Conservation (phyloP, 2,329 filamentous ascomycete genomes). For the Penicillium fuscoglaucum region DNA sequence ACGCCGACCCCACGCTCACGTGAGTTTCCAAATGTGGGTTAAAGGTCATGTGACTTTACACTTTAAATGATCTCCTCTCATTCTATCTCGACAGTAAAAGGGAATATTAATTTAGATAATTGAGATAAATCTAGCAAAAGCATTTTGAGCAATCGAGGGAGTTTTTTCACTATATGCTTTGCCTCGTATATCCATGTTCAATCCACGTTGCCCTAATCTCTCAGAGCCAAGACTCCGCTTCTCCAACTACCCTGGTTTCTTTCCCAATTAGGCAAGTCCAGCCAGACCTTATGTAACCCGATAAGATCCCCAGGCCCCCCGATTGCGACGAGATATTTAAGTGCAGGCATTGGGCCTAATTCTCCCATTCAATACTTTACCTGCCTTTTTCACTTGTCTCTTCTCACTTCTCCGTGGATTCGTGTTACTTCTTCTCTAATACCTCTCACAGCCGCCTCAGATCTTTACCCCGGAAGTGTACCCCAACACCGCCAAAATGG, state of each 20-base stretch:
- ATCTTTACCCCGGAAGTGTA: background rate
- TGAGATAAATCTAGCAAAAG: background rate
- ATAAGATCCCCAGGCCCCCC: slow-evolving; percentile 15
- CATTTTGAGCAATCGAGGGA: no score
- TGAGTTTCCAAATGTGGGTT: slow-evolving; percentile 13
- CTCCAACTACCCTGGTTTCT: slow-evolving; percentile 6
- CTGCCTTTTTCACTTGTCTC: background rate
- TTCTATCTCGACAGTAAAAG: no score
- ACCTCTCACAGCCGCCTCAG: background rate
- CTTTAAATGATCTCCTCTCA: background rate
- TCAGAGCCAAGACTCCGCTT: background rate
- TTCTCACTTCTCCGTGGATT: background rate
- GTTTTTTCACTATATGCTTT: background rate
- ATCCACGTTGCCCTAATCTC: background rate
- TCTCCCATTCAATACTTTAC: background rate
- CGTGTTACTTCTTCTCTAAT: background rate
- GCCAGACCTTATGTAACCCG: slow-evolving; percentile 17
- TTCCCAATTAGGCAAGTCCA: slow-evolving; percentile 34
- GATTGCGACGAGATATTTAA: slow-evolving; percentile 12
- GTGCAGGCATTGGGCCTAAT: slow-evolving; percentile 1
- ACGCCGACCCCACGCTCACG: slow-evolving; percentile 18
- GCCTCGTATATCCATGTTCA: background rate
- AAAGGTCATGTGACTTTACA: background rate
- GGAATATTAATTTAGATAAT: no score
- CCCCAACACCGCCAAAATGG: slow-evolving; percentile 18